phyloP scores from a whole-genome alignment of 805 yeast species.

The Priceomyces medius region DNA sequence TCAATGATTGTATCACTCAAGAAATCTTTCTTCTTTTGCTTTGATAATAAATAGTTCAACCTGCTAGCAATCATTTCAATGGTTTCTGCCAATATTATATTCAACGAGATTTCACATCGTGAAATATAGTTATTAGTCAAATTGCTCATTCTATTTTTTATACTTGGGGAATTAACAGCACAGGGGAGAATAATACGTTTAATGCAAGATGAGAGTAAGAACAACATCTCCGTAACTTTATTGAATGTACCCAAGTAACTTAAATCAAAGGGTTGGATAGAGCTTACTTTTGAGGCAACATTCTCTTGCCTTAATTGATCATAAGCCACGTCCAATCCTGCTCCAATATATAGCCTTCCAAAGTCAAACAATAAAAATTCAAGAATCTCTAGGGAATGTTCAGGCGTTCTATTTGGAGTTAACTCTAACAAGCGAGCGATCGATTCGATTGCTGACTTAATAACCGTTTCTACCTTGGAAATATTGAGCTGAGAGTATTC shows the following conservation, averaged over 20 bases:
- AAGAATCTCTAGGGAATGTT: conserved; percentile 62
- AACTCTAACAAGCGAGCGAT: conserved; percentile 75
- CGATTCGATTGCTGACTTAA: conserved; percentile 73
- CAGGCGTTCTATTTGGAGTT: conserved; percentile 59
- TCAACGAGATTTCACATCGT: conserved; percentile 63
- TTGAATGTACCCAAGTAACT: conserved; percentile 50
- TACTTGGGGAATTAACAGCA: conserved; percentile 56
- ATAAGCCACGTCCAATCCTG: conserved; percentile 71
- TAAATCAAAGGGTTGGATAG: conserved; percentile 38
- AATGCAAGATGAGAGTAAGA: conserved; percentile 66
- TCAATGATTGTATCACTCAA: conserved; percentile 35
- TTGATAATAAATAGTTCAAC: conserved; percentile 46
- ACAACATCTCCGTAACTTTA: conserved; percentile 57
- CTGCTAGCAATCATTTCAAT: conserved; percentile 52
- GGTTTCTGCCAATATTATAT: conserved; percentile 60
- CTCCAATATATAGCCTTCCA: conserved; percentile 72
- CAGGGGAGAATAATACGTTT: conserved; percentile 76
- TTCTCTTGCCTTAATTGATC: conserved; percentile 42
- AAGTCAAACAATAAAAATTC: conserved; percentile 67
- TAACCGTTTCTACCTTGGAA: conserved; percentile 55
- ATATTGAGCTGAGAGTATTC: conserved; percentile 36
- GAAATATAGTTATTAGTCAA: conserved; percentile 60
- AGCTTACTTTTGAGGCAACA: conserved; percentile 19
- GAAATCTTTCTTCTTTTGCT: conserved; percentile 78
- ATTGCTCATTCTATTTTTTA: conserved; percentile 58